These are phyloP conservation scores for Miscanthus lutarioriparius DNA, from an alignment of 176 grass and related monocot species.

Conservation along the genomic window DNA sequence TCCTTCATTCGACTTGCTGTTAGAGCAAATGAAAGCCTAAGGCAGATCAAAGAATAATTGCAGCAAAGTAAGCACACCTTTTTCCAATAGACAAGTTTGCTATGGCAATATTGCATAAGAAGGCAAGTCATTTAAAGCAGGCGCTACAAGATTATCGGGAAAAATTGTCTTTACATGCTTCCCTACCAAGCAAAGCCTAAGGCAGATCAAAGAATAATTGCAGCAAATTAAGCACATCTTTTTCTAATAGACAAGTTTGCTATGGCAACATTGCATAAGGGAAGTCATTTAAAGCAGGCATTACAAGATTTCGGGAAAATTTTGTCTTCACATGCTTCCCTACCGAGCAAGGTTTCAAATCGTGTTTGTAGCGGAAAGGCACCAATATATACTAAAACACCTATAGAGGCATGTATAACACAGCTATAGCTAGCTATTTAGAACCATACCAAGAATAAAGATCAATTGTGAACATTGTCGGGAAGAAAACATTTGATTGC, in stretches of 20 bases:
- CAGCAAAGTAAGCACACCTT: slow-evolving; percentile 10
- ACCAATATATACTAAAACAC: background rate
- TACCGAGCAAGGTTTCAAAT: background rate
- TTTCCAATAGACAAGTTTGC: slow-evolving; percentile 10
- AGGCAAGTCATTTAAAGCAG: slow-evolving; percentile 14
- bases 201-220: slow-evolving; percentile 27
- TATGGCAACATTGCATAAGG: background rate
- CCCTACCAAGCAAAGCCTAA: too few species aligned
- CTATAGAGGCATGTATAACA: background rate
- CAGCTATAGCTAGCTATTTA: background rate
- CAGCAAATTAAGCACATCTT: slow-evolving; percentile 11
- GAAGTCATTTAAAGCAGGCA: slow-evolving; percentile 1
- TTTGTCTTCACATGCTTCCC: background rate
- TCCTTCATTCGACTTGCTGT: slow-evolving; percentile 79
- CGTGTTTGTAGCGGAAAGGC: background rate
- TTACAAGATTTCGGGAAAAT: background rate
- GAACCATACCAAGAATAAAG: background rate
- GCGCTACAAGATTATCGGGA: background rate
- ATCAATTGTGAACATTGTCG: background rate
- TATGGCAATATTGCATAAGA: background rate
- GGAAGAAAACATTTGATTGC: background rate
- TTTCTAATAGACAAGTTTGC: slow-evolving; percentile 9
- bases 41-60: slow-evolving; percentile 27
- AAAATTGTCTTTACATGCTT: too few species aligned
- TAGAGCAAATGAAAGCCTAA: slow-evolving; percentile 95